Evolutionary conservation across 1,284 basidiomycete genomes (phyloP).

Genomic region (Sphaerobolus stellatus): DNA sequence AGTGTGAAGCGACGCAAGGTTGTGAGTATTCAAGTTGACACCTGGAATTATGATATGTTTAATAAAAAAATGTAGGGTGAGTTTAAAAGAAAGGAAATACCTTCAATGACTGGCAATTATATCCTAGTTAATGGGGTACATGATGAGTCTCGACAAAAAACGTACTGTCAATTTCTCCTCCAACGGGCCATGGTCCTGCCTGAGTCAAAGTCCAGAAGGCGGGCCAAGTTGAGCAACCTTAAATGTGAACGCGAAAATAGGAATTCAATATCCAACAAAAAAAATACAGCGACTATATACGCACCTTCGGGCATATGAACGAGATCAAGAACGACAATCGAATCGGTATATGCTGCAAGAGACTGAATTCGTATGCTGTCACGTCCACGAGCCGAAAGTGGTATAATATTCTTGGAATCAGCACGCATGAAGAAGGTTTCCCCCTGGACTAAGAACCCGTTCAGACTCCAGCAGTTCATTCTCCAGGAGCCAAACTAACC

Average conservation of each 20-base stretch:
- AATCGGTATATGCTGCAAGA: conserved; percentile 40
- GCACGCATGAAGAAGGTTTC: conserved; percentile 52
- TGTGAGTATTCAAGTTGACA: conserved; percentile 43
- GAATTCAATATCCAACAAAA: neutral
- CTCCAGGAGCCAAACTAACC: neutral
- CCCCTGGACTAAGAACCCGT: conserved; percentile 30
- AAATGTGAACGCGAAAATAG: neutral
- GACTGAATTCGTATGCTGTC: conserved; percentile 53
- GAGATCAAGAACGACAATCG: conserved; percentile 49
- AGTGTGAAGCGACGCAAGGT: conserved; percentile 57
- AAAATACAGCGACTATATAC: neutral
- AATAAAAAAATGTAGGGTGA: conserved; percentile 1
- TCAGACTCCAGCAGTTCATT: neutral
- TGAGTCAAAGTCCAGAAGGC: conserved; percentile 63
- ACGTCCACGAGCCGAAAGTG: conserved; percentile 40
- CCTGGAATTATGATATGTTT: too few relatives aligned
- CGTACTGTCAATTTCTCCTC: conserved; percentile 49
- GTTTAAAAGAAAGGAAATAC: neutral
- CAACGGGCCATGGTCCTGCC: conserved; percentile 51
- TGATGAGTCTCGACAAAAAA: neutral
- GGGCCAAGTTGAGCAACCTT: conserved; percentile 55
- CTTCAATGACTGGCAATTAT: conserved; percentile 1
- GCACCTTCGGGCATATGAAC: conserved; percentile 53
- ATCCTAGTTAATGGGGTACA: neutral
- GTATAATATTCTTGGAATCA: conserved; percentile 39